Base-by-base conservation (phyloP, 805 yeast genomes). In the Candida anglica region DNA sequence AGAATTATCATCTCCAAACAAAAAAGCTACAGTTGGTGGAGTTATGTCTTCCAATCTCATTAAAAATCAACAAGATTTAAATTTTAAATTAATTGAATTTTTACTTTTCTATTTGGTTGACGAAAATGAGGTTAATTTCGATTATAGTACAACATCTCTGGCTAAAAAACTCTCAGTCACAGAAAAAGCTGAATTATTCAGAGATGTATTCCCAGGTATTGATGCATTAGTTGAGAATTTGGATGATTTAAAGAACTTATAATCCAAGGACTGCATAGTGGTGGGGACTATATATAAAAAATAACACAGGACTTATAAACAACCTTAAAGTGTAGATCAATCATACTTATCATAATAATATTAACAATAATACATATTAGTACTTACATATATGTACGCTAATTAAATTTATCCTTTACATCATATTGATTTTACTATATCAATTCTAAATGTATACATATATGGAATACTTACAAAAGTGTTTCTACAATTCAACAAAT, bases 381-480 rank as follows among this genome's bases (percentile, higher is more conserved):
- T n/a, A n/a, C n/a, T n/a, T n/a, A n/a, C n/a, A n/a, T n/a, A n/a
- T n/a, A n/a, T n/a, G n/a, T n/a, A n/a, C n/a, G n/a, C n/a, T n/a
- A n/a, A n/a, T n/a, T 21, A 21, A 21, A 21, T 9, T 21, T 21
- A 21, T 9, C 23, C 23, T 9, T 21, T 21, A 9, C 9, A 21
- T 21, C 23, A 21, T 9, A 9, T 21, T 9, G 10, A 11, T 11
- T 9, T 9, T 11, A 9, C 11, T 9, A 21, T 9, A 9, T 21
- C 9, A 9, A 9, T 11, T 21, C 17, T 11, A 10, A 21, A 87
- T 87, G 96, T 66, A 79, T 41, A 73, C 77, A 27, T 89, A 84
- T 62, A 87, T 91, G 95, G 96, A 91, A 47, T 83, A 81, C 56
- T 74, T 91, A 20, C 81, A 81, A 46, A 69, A 73, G 57, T 75